A percentile compares a stretch with the other conserved stretches of the same genome.
Conservation (phyloP, 116 monocot genomes). For the Iris pallida region DNA sequence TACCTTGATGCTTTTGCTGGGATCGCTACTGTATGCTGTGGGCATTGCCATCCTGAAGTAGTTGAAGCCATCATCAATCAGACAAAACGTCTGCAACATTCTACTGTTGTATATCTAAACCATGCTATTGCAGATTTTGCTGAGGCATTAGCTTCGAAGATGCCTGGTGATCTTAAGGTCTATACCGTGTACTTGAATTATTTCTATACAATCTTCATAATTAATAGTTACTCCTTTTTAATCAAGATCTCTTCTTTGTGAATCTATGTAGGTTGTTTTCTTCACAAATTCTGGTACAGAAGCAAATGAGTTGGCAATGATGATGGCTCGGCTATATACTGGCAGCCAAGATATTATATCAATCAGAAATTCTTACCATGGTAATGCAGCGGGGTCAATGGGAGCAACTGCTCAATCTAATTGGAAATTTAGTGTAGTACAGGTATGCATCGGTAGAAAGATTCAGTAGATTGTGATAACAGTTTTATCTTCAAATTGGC, state of each 20-base stretch:
- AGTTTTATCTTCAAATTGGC: too few relatives aligned
- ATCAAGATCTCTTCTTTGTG: background rate
- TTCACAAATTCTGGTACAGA: conserved; percentile 99
- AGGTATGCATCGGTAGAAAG: conserved; percentile 27
- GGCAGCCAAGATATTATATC: conserved; percentile 81
- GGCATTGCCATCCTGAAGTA: conserved; percentile 79
- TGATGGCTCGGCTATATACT: conserved; percentile 82
- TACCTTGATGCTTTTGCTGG: conserved; percentile 80
- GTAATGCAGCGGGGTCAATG: conserved; percentile 85
- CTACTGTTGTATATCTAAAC: conserved; percentile 67
- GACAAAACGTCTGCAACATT: conserved; percentile 57
- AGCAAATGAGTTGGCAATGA: conserved; percentile 87
- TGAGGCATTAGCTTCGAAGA: conserved; percentile 70
- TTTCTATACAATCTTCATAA: background rate
- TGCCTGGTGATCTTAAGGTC: conserved; percentile 85
- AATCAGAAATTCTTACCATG: conserved; percentile 79
- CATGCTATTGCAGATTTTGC: conserved; percentile 69
- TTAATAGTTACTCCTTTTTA: background rate
- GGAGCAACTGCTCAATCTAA: conserved; percentile 63
- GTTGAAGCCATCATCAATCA: conserved; percentile 55
- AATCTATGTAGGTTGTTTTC: conserved; percentile 59
- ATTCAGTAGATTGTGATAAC: too few relatives aligned
- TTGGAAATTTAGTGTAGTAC: conserved; percentile 81
- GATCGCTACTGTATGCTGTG: conserved; percentile 72
- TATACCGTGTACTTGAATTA: background rate